Conservation (phyloP, 2,329 filamentous ascomycete genomes). For the Fusarium chuoi region DNA sequence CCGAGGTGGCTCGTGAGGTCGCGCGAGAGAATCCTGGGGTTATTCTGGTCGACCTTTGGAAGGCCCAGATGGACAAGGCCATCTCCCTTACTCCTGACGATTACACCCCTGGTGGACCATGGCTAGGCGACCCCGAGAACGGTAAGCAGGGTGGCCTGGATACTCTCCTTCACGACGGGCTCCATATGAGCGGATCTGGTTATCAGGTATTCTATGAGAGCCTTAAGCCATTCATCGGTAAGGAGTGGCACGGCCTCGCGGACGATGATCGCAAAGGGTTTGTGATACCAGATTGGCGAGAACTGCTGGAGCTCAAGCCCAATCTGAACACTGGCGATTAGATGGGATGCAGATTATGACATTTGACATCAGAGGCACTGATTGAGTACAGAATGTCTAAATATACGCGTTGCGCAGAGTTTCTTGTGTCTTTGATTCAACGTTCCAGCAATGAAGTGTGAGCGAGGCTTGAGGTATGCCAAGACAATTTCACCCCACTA, state of each 20-base stretch:
- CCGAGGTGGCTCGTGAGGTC: constrained; percentile 71
- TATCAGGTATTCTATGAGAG: constrained; percentile 64
- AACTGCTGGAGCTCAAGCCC: constrained; percentile 31
- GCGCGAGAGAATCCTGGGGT: constrained; percentile 75
- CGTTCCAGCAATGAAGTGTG: background rate
- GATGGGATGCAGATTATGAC: background rate
- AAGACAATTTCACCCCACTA: constrained; percentile 22
- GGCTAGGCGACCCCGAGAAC: constrained; percentile 61
- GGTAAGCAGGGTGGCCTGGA: constrained; percentile 63
- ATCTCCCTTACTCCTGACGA: constrained; percentile 67
- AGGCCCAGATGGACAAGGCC: constrained; percentile 78
- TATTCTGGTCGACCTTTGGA: constrained; percentile 82
- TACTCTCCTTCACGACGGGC: constrained; percentile 64
- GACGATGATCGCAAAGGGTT: constrained; percentile 53
- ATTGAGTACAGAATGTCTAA: background rate
- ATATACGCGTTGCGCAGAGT: background rate
- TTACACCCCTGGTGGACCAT: constrained; percentile 59
- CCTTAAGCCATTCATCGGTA: constrained; percentile 59
- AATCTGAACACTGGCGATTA: constrained; percentile 24
- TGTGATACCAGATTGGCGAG: constrained; percentile 62
- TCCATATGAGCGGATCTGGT: constrained; percentile 65
- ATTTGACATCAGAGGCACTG: background rate
- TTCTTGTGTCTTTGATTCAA: background rate
- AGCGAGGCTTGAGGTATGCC: constrained; percentile 2
- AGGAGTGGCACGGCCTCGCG: constrained; percentile 52